Conservation (phyloP, 768 basidiomycete species). For the Podaxis sp. region DNA sequence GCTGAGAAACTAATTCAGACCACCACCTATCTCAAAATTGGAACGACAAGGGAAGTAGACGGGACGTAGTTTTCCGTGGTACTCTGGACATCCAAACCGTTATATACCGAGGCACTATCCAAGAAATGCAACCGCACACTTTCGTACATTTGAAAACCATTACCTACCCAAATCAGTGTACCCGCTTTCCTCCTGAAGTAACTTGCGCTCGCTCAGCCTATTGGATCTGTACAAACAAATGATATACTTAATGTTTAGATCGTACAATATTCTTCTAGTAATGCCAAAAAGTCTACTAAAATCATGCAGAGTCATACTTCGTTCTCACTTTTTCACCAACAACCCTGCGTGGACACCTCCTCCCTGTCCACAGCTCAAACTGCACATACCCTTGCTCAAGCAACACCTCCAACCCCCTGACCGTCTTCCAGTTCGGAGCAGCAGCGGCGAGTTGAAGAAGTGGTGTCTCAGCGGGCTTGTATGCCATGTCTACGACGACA, state of each 20-base stretch:
- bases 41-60: no score
- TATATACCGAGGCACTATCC: no score
- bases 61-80: no score
- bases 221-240: neutral
- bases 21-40: no score
- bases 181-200: neutral
- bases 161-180: neutral
- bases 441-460: conserved; percentile 65
- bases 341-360: conserved; percentile 45
- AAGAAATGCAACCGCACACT: no score
- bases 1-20: no score
- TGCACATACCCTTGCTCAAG: conserved; percentile 89
- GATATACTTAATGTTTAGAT: neutral
- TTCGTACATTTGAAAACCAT: no score
- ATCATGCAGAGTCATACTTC: conserved; percentile 31
- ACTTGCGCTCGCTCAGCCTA: neutral
- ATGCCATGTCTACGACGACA: conserved; percentile 94
- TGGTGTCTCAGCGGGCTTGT: conserved; percentile 84
- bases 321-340: conserved; percentile 50
- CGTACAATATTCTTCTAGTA: neutral
- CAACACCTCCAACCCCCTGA: conserved; percentile 82
- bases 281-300: neutral
- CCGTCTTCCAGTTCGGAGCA: conserved; percentile 56
- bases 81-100: no score
- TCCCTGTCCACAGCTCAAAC: conserved; percentile 80